Evolutionary conservation across 441 rosid species (phyloP), one percentile per base, ranked within the genome.

Genomic region (Arabidopsis lyrata): DNA sequence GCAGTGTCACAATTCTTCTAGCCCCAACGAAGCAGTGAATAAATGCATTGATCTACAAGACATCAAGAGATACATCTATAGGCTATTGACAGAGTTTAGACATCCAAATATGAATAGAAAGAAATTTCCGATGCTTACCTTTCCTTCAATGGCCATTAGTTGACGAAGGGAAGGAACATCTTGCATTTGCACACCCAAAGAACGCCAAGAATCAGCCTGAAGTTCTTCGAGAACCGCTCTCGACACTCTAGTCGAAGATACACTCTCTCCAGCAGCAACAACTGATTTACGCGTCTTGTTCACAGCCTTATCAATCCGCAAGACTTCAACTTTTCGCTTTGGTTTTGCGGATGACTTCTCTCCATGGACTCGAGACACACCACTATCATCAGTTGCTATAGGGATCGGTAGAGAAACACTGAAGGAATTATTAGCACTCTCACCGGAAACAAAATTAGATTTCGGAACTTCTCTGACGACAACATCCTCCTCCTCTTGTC

Each of bases 1-100:
- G 80, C 80, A 96, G 78, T 2, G 98, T 82, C 35, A 93, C 86
- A 29, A 96, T 86, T 69, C 82, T 78, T 75, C 91, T 79, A 44
- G 88, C 99, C 63, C 85, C 96, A 71, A 90, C 85, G 71, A 83
- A 96, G 86, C 99, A 96, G 77, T 89, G 91, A 73, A 96, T 91
- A 83, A 89, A 96, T 14, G 96, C 90, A 88, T 90, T 90, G 65
- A 96, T 80, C 99, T 96, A 73, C 64, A 49, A 64, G 27, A 58
- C 29, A 75, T 50, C n/a, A 59, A 60, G 20, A 57, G 9, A 74
- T 11, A 7, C 24, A 29, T 29, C 31, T 29, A 29, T 29, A 29
- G 5, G 31, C 50, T 20, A 61, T 22, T 22, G 9, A 20, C n/a
- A 34, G 8, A 9, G 5, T 0, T 34, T 1, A 56, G 3, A 59